Evolutionary conservation across 257 asterid genomes (phyloP).

Genomic region (Ballota nigra): DNA sequence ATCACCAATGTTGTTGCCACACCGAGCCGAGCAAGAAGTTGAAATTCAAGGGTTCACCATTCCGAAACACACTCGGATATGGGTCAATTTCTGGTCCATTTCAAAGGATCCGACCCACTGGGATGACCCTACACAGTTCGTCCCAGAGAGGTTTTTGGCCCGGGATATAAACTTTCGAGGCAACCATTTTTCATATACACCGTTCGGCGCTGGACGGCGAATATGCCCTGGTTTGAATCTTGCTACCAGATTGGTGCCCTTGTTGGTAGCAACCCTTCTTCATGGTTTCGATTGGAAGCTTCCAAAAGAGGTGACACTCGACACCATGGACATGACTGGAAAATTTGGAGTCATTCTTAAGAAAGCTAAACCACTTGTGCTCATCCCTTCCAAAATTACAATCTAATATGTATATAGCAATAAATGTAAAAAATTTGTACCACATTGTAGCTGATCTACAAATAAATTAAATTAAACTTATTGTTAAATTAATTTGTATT

Average conservation of each 20-base stretch:
- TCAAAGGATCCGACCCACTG: constrained; percentile 27
- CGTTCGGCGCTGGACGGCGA: constrained; percentile 24
- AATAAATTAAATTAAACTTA: no score
- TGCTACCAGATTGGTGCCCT: constrained; percentile 18
- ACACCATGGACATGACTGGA: constrained; percentile 22
- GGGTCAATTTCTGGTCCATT: constrained; percentile 33
- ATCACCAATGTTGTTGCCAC: constrained; percentile 32
- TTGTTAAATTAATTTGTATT: no score
- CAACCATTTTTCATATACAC: constrained; percentile 16
- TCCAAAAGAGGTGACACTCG: neutral
- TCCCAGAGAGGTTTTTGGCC: constrained; percentile 24
- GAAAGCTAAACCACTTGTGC: constrained; percentile 15
- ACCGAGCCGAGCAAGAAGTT: constrained; percentile 21
- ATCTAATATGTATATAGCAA: no score
- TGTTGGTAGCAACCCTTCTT: constrained; percentile 25
- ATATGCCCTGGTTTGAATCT: constrained; percentile 23
- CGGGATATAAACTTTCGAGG: constrained; percentile 26
- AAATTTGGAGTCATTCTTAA: constrained; percentile 15
- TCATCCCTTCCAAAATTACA: neutral
- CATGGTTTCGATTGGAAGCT: constrained; percentile 25
- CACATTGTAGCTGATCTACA: no score
- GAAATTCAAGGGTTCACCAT: constrained; percentile 25
- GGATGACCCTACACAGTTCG: constrained; percentile 21
- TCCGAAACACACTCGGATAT: constrained; percentile 26
- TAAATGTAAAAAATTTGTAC: no score